Evolutionary conservation across 352 stramenopile genomes (phyloP), one percentile per base, ranked within the genome.

Genomic region (Phytophthora idaei): DNA sequence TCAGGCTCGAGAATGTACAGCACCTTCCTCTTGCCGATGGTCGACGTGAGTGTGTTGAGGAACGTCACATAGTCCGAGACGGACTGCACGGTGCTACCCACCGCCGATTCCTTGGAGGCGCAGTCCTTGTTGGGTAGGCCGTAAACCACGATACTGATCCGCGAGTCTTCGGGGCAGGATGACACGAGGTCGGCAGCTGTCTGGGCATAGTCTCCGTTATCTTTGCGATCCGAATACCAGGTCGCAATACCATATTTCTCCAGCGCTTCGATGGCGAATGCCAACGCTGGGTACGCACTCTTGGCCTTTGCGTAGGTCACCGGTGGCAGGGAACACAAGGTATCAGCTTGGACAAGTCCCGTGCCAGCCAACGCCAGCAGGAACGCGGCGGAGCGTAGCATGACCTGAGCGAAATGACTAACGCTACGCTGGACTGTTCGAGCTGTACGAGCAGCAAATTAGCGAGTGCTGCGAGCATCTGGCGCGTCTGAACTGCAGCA

Each of bases 121-220:
- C 85, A 94, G 72, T 94, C 83, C 54, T 92, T 92, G 68, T 91
- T 86, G 4, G 83, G 80, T 21, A 93, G 61, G 3, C 83, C 85
- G 70, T 92, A 91, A 45, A 92, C 73, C 6, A 92, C 80, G 37
- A 90, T 55, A 57, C 64, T 89, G 17, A 90, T 64, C 6, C 81
- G 78, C 37, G 77, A 76, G 21, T 76, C 70, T 31, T 75, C 57
- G 4, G 64, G 31, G 45, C 81, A 89, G 15, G 57, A 54, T 17
- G 60, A 45, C 29, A 87, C 71, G 9, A 90, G 64, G 32, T 74
- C 37, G 45, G 63, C 46, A 1, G 71, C 67, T 10, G 62, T 76
- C 17, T 71, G 42, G 9, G 61, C 66, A 58, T 85, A 80, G 64
- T 85, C 66, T 55, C 69, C 73, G 44, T 80, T 73, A 21, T 52